Evolutionary conservation across 2,329 filamentous ascomycete genomes (phyloP).

Genomic region (Sporothrix pallida): DNA sequence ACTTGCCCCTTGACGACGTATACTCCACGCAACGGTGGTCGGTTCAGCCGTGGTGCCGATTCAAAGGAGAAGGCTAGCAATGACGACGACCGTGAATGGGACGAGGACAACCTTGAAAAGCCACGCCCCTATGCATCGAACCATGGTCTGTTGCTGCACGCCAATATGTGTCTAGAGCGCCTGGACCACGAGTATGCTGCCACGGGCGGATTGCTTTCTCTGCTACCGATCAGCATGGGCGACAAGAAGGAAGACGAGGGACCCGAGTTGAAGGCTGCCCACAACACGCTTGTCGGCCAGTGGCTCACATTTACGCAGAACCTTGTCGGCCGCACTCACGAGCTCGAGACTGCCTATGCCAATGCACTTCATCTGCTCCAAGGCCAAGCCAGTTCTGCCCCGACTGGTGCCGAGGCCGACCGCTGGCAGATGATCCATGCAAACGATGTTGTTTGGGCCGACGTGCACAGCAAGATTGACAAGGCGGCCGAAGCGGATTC

Average conservation of each 20-base stretch:
- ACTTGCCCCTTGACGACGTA: slow-evolving; percentile 54
- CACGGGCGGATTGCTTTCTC: slow-evolving; percentile 61
- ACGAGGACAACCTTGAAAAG: background rate
- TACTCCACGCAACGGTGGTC: slow-evolving; percentile 38
- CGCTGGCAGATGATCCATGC: slow-evolving; percentile 61
- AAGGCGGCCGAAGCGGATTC: slow-evolving; percentile 45
- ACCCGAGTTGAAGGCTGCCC: slow-evolving; percentile 48
- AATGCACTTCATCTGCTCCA: slow-evolving; percentile 57
- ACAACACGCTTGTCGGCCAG: slow-evolving; percentile 62
- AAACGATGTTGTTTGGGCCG: slow-evolving; percentile 56
- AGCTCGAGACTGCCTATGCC: slow-evolving; percentile 60
- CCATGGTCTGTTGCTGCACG: slow-evolving; percentile 59
- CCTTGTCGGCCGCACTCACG: slow-evolving; percentile 60
- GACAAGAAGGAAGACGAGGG: background rate
- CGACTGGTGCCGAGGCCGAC: slow-evolving; percentile 42
- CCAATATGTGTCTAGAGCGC: slow-evolving; percentile 64
- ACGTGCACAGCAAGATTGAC: slow-evolving; percentile 57
- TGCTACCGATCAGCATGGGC: slow-evolving; percentile 52
- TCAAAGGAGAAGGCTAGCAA: background rate
- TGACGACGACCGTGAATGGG: background rate
- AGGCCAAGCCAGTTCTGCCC: slow-evolving; percentile 54
- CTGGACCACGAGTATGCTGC: slow-evolving; percentile 64
- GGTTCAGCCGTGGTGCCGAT: slow-evolving; percentile 37
- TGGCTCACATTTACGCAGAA: slow-evolving; percentile 61
- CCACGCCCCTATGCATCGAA: slow-evolving; percentile 53